Evolutionary conservation across 2,329 filamentous ascomycete species (phyloP).

Genomic region (Ophiostoma quercus): DNA sequence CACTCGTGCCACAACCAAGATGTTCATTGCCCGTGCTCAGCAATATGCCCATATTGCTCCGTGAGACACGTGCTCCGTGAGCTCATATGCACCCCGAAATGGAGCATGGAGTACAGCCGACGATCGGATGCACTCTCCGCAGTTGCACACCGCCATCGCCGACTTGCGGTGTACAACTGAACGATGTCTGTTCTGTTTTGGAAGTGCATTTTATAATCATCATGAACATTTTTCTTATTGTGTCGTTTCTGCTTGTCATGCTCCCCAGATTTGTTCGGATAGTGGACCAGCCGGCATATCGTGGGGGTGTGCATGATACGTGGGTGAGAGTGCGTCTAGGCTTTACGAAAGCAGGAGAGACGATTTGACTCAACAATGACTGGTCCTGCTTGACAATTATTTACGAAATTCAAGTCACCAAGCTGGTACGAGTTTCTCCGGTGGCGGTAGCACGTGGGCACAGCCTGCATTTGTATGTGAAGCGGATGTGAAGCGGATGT

Average conservation of each 20-base stretch:
- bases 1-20: background rate
- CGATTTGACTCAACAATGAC: background rate
- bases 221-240: background rate
- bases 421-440: background rate
- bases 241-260: background rate
- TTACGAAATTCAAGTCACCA: too few species aligned
- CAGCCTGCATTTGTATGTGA: background rate
- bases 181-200: too few species aligned
- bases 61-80: background rate
- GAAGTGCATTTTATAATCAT: too few species aligned
- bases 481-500: background rate
- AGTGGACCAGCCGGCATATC: background rate
- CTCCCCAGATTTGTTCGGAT: background rate
- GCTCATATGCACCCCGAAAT: background rate
- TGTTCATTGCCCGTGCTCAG: background rate
- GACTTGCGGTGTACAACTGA: background rate
- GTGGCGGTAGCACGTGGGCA: background rate
- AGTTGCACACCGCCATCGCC: background rate
- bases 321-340: background rate
- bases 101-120: background rate
- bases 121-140: background rate
- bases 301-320: background rate
- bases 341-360: background rate
- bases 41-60: background rate
- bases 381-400: too few species aligned